These are phyloP conservation scores for Oryza coarctata DNA, from an alignment of 176 grass and related monocot genomes.

Conservation along the genomic window DNA sequence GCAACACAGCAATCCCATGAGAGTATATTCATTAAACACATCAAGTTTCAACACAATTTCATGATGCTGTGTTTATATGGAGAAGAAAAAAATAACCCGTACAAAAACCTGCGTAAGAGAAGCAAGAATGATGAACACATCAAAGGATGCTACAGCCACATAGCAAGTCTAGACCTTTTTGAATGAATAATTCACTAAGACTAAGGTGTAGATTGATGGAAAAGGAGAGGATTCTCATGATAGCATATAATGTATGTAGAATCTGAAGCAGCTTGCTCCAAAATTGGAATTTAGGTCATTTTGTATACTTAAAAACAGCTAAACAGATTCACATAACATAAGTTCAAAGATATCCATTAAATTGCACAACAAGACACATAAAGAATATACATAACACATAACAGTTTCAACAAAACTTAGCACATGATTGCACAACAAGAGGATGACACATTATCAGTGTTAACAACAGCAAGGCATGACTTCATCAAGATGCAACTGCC, in stretches of 20 bases:
- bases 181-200: background rate
- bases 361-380: background rate
- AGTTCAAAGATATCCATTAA: background rate
- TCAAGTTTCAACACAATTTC: background rate
- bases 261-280: background rate
- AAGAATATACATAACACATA: background rate
- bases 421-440: background rate
- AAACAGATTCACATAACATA: background rate
- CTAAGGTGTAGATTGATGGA: background rate
- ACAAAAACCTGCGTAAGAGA: background rate
- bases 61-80: background rate
- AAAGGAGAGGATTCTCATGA: background rate
- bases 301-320: background rate
- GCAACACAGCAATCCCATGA: background rate
- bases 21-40: constrained; percentile 3
- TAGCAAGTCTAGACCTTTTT: background rate
- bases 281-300: background rate
- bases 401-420: background rate
- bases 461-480: background rate
- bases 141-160: background rate
- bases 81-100: background rate
- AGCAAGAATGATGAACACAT: background rate
- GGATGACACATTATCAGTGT: background rate
- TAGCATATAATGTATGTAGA: background rate
- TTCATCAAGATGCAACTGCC: background rate